Percentiles rank a stretch among this genome's conserved stretches.
phyloP scores from a whole-genome alignment of 306 rosid genomes.

The Vigna angularis region DNA sequence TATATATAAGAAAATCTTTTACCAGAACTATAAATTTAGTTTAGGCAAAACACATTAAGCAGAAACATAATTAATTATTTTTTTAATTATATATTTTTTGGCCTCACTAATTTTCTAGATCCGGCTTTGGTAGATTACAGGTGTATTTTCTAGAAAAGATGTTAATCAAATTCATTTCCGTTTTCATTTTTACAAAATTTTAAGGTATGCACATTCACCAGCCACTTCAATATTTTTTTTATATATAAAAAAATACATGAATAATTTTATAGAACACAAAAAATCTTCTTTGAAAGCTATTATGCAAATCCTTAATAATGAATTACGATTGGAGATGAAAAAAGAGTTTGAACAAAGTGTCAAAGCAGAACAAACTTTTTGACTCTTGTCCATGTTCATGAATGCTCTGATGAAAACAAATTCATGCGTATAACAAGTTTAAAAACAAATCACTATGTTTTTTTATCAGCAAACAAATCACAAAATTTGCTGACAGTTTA shows the following conservation, averaged over 20 bases:
- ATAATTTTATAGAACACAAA: neutral
- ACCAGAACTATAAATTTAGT: neutral
- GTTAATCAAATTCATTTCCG: slow-evolving; percentile 19
- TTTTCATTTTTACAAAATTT: neutral
- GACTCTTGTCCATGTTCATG: neutral
- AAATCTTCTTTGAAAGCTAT: neutral
- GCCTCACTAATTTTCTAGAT: slow-evolving; percentile 20
- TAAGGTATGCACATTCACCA: neutral
- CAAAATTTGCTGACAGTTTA: slow-evolving; percentile 5
- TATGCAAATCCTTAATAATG: neutral
- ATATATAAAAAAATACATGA: neutral
- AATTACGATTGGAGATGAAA: neutral
- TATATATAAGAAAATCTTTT: neutral
- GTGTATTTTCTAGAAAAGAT: neutral
- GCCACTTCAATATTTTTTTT: neutral
- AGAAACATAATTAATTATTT: neutral
- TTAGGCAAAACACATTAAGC: neutral
- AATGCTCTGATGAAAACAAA: neutral
- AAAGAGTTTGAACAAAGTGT: neutral
- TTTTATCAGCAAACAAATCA: neutral
- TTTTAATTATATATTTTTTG: slow-evolving; percentile 10
- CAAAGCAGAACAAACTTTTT: neutral
- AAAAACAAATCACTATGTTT: neutral
- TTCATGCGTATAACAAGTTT: neutral
- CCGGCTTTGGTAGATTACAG: neutral